phyloP scores from a whole-genome alignment of 2,329 filamentous ascomycete genomes.

The Fusarium sp. region DNA sequence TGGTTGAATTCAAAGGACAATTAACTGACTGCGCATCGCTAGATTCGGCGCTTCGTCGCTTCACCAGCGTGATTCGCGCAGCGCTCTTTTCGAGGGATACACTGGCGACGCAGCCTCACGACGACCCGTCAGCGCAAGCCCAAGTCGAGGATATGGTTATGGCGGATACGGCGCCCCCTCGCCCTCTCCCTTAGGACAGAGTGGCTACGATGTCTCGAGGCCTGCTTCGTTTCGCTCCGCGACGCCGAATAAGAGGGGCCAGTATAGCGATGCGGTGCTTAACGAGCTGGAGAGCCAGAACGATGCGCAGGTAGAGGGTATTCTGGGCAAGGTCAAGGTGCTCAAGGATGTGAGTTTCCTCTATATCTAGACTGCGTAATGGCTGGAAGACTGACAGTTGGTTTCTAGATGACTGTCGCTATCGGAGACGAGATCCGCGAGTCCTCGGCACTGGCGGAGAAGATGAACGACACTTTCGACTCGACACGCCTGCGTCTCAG shows the following conservation, averaged over 20 bases:
- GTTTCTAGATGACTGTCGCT: slow-evolving; percentile 79
- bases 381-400: slow-evolving; percentile 13
- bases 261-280: slow-evolving; percentile 92
- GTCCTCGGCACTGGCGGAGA: slow-evolving; percentile 86
- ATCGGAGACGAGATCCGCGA: slow-evolving; percentile 97
- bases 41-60: slow-evolving; percentile 76
- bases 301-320: slow-evolving; percentile 88
- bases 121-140: slow-evolving; percentile 59
- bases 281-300: slow-evolving; percentile 97
- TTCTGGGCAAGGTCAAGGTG: slow-evolving; percentile 88
- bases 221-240: slow-evolving; percentile 65
- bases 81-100: slow-evolving; percentile 81
- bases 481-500: slow-evolving; percentile 81
- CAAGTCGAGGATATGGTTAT: slow-evolving; percentile 64
- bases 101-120: slow-evolving; percentile 57
- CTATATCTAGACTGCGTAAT: neutral
- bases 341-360: slow-evolving; percentile 81
- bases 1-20: neutral
- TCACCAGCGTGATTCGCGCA: slow-evolving; percentile 78
- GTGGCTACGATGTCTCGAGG: slow-evolving; percentile 25
- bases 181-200: slow-evolving; percentile 30
- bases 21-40: slow-evolving; percentile 18
- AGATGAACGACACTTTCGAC: slow-evolving; percentile 97
- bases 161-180: slow-evolving; percentile 46
- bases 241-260: slow-evolving; percentile 82